Conservation (phyloP, 805 yeast species). For the Babjeviella inositovora region DNA sequence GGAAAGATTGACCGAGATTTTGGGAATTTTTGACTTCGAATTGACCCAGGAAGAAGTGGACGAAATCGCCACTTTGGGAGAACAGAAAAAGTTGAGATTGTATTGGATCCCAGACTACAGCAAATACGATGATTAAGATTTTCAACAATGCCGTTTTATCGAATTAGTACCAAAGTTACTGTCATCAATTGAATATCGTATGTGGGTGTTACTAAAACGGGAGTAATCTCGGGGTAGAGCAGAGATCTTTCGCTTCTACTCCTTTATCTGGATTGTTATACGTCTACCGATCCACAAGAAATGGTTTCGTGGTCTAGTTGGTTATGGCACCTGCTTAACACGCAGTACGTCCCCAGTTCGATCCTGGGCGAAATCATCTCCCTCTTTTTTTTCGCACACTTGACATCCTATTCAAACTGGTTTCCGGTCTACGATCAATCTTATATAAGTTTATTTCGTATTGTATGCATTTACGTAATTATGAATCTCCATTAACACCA, state of each 20-base stretch:
- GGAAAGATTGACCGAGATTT: constrained; percentile 18
- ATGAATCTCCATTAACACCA: too few relatives aligned
- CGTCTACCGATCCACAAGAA: too few relatives aligned
- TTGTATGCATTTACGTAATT: too few relatives aligned
- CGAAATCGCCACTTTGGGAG: constrained; percentile 7
- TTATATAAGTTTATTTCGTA: too few relatives aligned
- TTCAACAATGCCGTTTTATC: neutral
- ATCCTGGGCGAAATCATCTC: constrained; percentile 20
- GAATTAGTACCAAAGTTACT: neutral
- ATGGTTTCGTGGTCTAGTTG: constrained; percentile 20
- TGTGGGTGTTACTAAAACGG: neutral
- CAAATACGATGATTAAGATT: constrained; percentile 7
- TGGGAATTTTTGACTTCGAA: constrained; percentile 15
- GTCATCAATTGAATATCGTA: neutral
- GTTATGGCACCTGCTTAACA: constrained; percentile 21
- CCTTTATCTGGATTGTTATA: too few relatives aligned
- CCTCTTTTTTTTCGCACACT: too few relatives aligned
- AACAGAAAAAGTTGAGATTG: constrained; percentile 12
- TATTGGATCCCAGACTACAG: constrained; percentile 14
- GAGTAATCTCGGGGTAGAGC: too few relatives aligned
- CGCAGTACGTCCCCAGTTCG: constrained; percentile 22
- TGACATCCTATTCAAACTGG: too few relatives aligned
- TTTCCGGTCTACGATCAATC: too few relatives aligned
- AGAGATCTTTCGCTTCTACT: too few relatives aligned
- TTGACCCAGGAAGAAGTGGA: constrained; percentile 12